Base-by-base conservation (phyloP, 139 green algal genomes). In the Tetradesmus obliquus region DNA sequence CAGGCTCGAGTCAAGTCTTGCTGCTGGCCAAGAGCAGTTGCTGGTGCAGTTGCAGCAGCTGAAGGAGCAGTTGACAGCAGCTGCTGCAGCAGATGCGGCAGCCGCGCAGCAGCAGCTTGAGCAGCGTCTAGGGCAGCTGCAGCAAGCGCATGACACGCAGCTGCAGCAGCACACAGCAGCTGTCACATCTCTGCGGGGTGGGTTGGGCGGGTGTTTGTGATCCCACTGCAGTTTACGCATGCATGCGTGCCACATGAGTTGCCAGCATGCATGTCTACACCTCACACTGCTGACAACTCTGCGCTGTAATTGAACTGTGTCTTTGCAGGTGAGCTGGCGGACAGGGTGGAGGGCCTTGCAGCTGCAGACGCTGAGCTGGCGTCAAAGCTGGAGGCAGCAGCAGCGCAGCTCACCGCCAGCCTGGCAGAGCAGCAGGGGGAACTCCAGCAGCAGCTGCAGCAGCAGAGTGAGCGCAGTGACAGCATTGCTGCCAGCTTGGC, bases 251-350 rank as follows among this genome's bases (percentile, higher is more conserved):
- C 32, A 45, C 32, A 45, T 45, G 32, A 45, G 32, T 45, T 45
- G 32, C 32, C 32, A 45, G 32, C 32, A 45, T 72, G 62, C 62
- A 72, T 72, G 62, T 19, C 5, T 19, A 76, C 60, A 71, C 9
- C 3, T 5, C 2, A 76, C 5, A 6, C 72, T 53, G 74, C n/a
- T 13, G 6, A 4, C 74, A 9, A 5, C 20, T 9, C 19, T 53
- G 72, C 72, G 62, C 66, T 24, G 17, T 24, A 0, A 0, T n/a
- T 76, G 32, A 45, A 45, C 32, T 45, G 32, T 45, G 66, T 76
- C 66, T 76, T 3, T 88, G 85, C 60, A 87, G 82, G 82, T 74
- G 84, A 88, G 22, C n/a, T 88, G 22, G 20, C 57, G 22, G 19
- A 57, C 57, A 45, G 45, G 15, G 60, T 66, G 8, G 84, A 32